These are phyloP conservation scores for Cordyceps cateniannulata DNA, from an alignment of 2,329 filamentous ascomycete genomes.

Conservation along the genomic window DNA sequence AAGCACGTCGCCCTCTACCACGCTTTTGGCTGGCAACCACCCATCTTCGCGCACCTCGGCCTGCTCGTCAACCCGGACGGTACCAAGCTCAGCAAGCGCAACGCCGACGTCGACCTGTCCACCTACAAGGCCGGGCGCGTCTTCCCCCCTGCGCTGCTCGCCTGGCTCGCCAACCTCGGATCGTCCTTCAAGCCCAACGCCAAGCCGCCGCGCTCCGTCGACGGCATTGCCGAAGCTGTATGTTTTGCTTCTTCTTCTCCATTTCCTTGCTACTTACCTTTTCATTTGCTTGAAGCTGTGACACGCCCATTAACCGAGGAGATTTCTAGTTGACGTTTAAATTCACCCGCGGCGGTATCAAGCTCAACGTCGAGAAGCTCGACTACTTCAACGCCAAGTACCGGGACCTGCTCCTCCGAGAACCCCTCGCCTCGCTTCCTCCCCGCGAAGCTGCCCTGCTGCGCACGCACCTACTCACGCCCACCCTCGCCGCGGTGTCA, in stretches of 20 bases:
- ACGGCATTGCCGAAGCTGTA: conserved; percentile 64
- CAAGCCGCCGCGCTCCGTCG: conserved; percentile 41
- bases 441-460: conserved; percentile 20
- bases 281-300: no score
- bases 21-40: conserved; percentile 67
- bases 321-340: conserved; percentile 64
- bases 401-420: conserved; percentile 27
- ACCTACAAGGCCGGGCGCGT: conserved; percentile 40
- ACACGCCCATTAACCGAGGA: not conserved
- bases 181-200: conserved; percentile 25
- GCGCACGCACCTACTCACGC: conserved; percentile 17
- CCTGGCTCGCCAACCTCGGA: conserved; percentile 73
- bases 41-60: conserved; percentile 74
- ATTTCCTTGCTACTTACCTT: not conserved
- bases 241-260: conserved; percentile 19
- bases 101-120: conserved; percentile 44
- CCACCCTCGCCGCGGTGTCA: conserved; percentile 19
- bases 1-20: conserved; percentile 65
- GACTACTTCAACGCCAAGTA: conserved; percentile 72
- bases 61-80: conserved; percentile 62
- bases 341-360: conserved; percentile 86
- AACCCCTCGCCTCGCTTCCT: conserved; percentile 19
- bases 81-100: conserved; percentile 82
- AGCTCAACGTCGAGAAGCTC: conserved; percentile 74
- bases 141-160: conserved; percentile 50